phyloP scores from a whole-genome alignment of 2,329 filamentous ascomycete species.

The Fusarium vanettenii region DNA sequence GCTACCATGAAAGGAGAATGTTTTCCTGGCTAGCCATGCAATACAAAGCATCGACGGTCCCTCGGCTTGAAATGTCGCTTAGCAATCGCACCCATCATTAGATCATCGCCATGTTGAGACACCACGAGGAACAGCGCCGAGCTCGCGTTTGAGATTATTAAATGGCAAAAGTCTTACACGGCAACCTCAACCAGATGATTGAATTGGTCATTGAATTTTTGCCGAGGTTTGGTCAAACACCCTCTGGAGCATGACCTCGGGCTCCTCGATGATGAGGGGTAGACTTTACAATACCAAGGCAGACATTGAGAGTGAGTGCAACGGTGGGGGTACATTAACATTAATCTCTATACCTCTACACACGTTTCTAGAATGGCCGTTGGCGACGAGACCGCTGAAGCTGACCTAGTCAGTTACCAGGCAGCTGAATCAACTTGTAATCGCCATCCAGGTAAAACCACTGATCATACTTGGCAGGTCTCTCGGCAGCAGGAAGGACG shows the following conservation, averaged over 20 bases:
- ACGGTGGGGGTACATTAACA: background rate
- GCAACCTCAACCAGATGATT: background rate
- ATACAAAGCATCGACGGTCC: background rate
- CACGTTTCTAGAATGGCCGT: background rate
- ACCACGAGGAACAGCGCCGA: background rate
- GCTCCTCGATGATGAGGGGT: background rate
- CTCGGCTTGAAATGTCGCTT: background rate
- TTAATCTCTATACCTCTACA: background rate
- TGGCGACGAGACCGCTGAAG: background rate
- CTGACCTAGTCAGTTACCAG: slow-evolving; percentile 5
- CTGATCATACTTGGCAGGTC: slow-evolving; percentile 48
- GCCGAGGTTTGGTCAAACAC: background rate
- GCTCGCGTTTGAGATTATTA: background rate
- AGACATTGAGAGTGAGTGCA: background rate
- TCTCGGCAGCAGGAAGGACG: slow-evolving; percentile 44
- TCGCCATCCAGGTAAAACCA: slow-evolving; percentile 54
- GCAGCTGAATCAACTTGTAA: slow-evolving; percentile 46
- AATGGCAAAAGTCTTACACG: background rate
- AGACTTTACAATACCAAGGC: background rate
- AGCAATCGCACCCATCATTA: background rate
- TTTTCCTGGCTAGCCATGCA: no score
- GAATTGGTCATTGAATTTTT: background rate
- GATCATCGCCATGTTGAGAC: background rate
- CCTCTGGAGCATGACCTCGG: background rate
- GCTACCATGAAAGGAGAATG: background rate